Conservation (phyloP, 1,139 yeast genomes). For the Nakaseomyces uthaithaninus region DNA sequence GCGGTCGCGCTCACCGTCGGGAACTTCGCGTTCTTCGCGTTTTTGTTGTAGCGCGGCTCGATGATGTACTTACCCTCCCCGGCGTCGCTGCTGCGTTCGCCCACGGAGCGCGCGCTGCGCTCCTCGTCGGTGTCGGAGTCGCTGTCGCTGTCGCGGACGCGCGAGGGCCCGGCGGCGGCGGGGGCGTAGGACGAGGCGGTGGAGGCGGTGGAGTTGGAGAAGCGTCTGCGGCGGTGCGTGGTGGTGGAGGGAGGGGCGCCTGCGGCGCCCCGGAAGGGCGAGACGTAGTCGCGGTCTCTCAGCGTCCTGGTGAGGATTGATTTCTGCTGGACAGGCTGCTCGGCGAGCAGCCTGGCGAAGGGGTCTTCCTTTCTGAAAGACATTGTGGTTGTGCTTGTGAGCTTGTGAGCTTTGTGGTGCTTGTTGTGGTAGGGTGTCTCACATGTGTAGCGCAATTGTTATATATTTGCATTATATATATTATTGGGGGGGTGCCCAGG, state of each 20-base stretch:
- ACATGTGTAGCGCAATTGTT: too few species aligned
- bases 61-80: constrained; percentile 1
- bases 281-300: constrained; percentile 10
- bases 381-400: background rate
- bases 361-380: constrained; percentile 7
- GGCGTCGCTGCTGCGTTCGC: background rate
- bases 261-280: constrained; percentile 13
- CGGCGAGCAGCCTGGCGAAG: constrained; percentile 6
- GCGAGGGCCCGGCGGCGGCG: background rate
- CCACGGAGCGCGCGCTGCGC: background rate
- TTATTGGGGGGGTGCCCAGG: too few species aligned
- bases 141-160: constrained; percentile 2
- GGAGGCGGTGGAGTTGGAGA: constrained; percentile 1
- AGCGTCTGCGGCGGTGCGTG: background rate
- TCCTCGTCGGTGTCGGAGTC: background rate
- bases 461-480: too few species aligned
- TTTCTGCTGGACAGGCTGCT: background rate
- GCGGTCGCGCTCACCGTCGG: constrained; percentile 27
- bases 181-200: background rate
- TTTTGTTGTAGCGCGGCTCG: constrained; percentile 12
- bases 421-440: too few species aligned
- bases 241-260: background rate
- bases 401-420: background rate
- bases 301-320: background rate
- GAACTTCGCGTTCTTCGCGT: constrained; percentile 19